phyloP scores from a whole-genome alignment of 2,329 filamentous ascomycete genomes.

The Aureobasidium pullulans region DNA sequence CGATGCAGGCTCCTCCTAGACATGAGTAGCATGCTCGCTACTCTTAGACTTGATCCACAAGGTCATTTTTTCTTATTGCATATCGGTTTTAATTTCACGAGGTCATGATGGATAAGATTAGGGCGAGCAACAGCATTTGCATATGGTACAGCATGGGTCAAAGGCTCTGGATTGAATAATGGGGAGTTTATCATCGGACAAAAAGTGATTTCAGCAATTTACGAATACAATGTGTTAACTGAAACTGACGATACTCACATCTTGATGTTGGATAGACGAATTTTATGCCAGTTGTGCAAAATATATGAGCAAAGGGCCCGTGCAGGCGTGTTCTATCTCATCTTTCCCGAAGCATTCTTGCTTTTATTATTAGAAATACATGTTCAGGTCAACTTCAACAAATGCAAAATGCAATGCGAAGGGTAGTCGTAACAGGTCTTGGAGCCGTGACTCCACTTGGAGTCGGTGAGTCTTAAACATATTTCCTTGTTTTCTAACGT shows the following conservation, averaged over 20 bases:
- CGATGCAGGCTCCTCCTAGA: constrained; percentile 23
- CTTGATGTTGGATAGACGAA: background rate
- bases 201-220: background rate
- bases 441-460: constrained; percentile 39
- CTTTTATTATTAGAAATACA: background rate
- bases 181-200: background rate
- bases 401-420: constrained; percentile 38
- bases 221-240: constrained; percentile 1
- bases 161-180: background rate
- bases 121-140: background rate
- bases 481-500: background rate
- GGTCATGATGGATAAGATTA: background rate
- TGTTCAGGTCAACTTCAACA: background rate
- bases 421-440: constrained; percentile 43
- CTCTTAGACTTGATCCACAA: background rate
- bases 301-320: background rate
- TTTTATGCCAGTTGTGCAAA: background rate
- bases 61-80: background rate
- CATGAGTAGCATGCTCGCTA: background rate
- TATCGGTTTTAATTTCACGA: constrained; percentile 1
- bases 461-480: constrained; percentile 20
- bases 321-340: background rate
- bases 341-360: background rate
- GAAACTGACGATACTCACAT: background rate
- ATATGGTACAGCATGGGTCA: background rate